Evolutionary conservation across 331 rosid genomes (phyloP).

Genomic region (Pyrus hybrid): DNA sequence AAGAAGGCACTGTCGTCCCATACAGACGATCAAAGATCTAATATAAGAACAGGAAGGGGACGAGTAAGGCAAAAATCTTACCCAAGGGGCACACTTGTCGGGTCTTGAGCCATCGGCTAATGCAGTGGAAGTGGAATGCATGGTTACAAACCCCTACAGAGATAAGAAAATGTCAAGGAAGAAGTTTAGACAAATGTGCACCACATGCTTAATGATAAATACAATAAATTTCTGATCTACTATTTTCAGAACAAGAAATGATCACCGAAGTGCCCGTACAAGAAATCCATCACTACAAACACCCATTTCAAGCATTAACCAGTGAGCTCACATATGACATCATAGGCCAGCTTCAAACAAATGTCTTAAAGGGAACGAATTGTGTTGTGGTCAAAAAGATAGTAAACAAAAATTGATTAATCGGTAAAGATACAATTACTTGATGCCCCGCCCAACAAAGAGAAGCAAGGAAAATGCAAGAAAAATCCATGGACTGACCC

Average conservation of each 20-base stretch:
- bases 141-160: conserved; percentile 44
- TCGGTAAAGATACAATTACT: too few species aligned
- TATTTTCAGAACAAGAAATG: not conserved
- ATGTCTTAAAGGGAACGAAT: too few species aligned
- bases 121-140: conserved; percentile 53
- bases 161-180: not conserved
- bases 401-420: too few species aligned
- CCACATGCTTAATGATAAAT: not conserved
- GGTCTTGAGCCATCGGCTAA: conserved; percentile 50
- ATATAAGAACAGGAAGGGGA: not conserved
- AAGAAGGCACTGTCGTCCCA: too few species aligned
- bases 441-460: too few species aligned
- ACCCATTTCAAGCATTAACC: not conserved
- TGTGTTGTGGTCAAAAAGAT: too few species aligned
- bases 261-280: not conserved
- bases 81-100: conserved; percentile 52
- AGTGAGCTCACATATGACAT: not conserved
- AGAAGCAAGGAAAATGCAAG: too few species aligned
- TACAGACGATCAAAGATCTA: not conserved
- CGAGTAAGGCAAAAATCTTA: not conserved
- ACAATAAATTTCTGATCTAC: not conserved
- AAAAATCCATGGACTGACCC: too few species aligned
- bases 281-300: not conserved
- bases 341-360: not conserved
- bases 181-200: not conserved